Base-by-base conservation (phyloP, 495 filamentous ascomycete genomes). In the Talaromyces adpressus region DNA sequence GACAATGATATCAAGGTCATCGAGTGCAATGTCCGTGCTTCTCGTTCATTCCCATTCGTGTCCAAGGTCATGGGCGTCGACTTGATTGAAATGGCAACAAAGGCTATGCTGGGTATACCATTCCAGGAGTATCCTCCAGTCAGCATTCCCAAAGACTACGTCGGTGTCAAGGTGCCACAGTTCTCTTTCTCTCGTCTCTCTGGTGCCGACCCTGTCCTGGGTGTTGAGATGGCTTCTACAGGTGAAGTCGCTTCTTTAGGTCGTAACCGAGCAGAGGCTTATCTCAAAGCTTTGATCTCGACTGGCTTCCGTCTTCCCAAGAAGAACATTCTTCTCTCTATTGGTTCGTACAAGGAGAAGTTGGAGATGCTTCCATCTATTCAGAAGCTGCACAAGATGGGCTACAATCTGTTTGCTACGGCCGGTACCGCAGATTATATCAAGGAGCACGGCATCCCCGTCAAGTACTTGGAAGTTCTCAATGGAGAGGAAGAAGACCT, bases 1-100 rank as follows among this genome's bases (percentile, higher is more conserved):
- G 92, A 98, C 74, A 97, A 98, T 71, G 94, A 97, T 68, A 98
- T 98, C 78, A 98, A 98, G 82, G 94, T 98, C 65, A 98, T 98
- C 65, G 94, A 98, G 77, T 98, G 94, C 77, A 98, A 98, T 70
- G 94, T 98, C 49, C 86, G 94, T 59, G 94, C 94, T 20, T 97
- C 94, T 51, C 85, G 94, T 57, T 97, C 93, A 1, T 98, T 98
- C 81, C 94, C 94, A 30, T 98, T 98, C 73, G 92, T 98, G 22
- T 97, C 93, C 34, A 98, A 98, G 81, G 91, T 96, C 66, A 97
- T 97, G 93, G 93, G 93, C 47, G 90, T 97, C 49, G 93, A 98
- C 69, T 82, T 98, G 39, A 97, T 98, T 66, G 93, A 97, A 79
- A 94, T 98, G 91, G 93, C 94, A 14, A 98, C 94, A 62, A 97